Evolutionary conservation across 1,139 yeast genomes (phyloP).

Genomic region (Taiozyma onychis): DNA sequence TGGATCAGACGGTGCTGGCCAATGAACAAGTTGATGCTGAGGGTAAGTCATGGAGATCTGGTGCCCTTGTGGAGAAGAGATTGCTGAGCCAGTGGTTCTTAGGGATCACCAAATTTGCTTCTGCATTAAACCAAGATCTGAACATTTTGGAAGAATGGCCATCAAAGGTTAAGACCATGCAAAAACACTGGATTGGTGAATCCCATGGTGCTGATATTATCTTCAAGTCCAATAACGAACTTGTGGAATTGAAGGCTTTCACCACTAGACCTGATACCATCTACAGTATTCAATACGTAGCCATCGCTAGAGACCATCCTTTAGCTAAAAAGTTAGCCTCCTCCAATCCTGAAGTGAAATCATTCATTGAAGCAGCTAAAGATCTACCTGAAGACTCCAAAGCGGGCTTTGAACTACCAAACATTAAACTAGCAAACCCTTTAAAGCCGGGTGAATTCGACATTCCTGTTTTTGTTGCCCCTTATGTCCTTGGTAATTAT

Average conservation of each 20-base stretch:
- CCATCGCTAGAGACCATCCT: slow-evolving; percentile 70
- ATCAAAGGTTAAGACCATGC: slow-evolving; percentile 82
- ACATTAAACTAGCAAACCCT: slow-evolving; percentile 55
- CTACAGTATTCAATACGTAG: slow-evolving; percentile 75
- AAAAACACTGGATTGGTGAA: slow-evolving; percentile 88
- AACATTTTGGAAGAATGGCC: slow-evolving; percentile 72
- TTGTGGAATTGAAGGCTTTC: slow-evolving; percentile 43
- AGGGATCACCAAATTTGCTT: slow-evolving; percentile 78
- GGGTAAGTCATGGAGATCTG: slow-evolving; percentile 95
- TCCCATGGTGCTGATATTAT: slow-evolving; percentile 72
- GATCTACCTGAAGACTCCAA: slow-evolving; percentile 47
- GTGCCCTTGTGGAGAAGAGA: slow-evolving; percentile 84
- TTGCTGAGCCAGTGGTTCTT: slow-evolving; percentile 88
- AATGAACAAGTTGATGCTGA: slow-evolving; percentile 92
- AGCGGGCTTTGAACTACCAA: slow-evolving; percentile 51
- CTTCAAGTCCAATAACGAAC: slow-evolving; percentile 30
- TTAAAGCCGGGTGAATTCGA: slow-evolving; percentile 31
- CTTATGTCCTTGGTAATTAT: slow-evolving; percentile 77
- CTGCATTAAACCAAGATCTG: slow-evolving; percentile 58
- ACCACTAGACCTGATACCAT: slow-evolving; percentile 91
- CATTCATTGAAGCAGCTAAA: slow-evolving; percentile 39
- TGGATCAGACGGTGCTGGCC: slow-evolving; percentile 89
- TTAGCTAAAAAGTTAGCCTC: slow-evolving; percentile 37
- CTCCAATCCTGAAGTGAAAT: slow-evolving; percentile 34
- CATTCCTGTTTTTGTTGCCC: slow-evolving; percentile 82